These are phyloP conservation scores for Fusarium nurragi DNA, from an alignment of 2,329 filamentous ascomycete genomes.

Conservation along the genomic window DNA sequence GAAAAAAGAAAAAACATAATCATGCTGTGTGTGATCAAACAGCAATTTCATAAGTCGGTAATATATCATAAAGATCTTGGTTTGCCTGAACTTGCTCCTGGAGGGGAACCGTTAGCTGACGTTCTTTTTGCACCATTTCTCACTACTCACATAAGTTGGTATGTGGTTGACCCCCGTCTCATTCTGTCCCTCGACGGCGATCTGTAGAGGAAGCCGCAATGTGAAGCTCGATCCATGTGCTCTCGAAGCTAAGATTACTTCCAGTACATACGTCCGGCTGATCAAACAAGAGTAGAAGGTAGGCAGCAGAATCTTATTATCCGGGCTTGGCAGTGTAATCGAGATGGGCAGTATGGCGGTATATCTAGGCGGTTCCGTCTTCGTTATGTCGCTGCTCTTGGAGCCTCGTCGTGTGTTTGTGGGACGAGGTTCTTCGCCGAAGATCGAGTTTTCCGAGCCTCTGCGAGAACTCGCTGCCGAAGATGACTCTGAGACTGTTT, in stretches of 20 bases:
- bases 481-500: neutral
- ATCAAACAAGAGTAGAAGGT: conserved; percentile 34
- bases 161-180: conserved; percentile 2
- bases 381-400: conserved; percentile 3
- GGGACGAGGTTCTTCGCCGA: neutral
- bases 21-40: neutral
- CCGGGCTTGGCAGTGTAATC: conserved; percentile 9
- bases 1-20: too few species aligned
- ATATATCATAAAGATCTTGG: conserved; percentile 12
- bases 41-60: conserved; percentile 18
- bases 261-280: conserved; percentile 21
- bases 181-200: neutral
- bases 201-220: conserved; percentile 20
- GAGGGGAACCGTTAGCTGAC: rapidly evolving
- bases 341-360: conserved; percentile 6
- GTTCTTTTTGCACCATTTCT: rapidly evolving
- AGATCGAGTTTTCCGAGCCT: conserved; percentile 2
- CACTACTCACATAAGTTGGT: conserved; percentile 25
- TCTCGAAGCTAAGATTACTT: neutral
- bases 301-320: conserved; percentile 26
- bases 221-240: conserved; percentile 11
- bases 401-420: neutral
- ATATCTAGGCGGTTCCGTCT: neutral
- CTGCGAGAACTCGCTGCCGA: conserved; percentile 1
- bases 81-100: conserved; percentile 25